Base-by-base conservation (phyloP, 139 green algal species). In the Chlamydomonas schloesseri region DNA sequence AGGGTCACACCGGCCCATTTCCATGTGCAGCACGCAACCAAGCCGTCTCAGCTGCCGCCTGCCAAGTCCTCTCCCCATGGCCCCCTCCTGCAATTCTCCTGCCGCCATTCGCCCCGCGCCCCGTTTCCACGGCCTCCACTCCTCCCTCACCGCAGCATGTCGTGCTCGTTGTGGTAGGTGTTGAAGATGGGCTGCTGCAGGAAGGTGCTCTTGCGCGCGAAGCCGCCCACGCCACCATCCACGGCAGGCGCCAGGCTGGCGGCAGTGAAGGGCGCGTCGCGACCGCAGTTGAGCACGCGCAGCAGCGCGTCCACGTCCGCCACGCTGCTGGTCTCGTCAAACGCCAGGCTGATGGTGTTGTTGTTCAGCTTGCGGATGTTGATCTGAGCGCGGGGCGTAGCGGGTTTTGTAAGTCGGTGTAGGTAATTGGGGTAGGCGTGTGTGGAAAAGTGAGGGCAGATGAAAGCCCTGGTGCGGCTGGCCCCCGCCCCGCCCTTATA, bases 311-410 rank as follows among this genome's bases (percentile, higher is more conserved):
- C 96, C 20, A 99, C 86, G 90, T 99, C 97, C 31, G 78, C 93
- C 47, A 99, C 73, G 10, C 65, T 93, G 74, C 94, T 97, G 34
- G 98, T 99, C 95, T 99, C 98, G 86, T 99, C 98, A 47, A 99
- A 87, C 0, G 96, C 86, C 62, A 99, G 74, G 62, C 91, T 93
- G 21, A 99, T 81, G 17, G 91, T 87, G 20, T 70, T 89, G 58
- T 60, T 71, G 88, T 96, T 91, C 37, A 99, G 79, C 80, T 93
- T 84, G 62, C 98, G 95, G 83, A 99, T 81, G 94, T 99, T 99
- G 10, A 97, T 87, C n/a, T 87, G 73, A 9, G 64, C 10, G 29
- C 4, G 62, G 36, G 24, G 62, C 26, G n/a, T n/a, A n/a, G n/a
- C n/a, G n/a, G n/a, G n/a, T 13, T 15, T 13, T 60, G 13, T 60